These are phyloP conservation scores for Sporisorium scitamineum DNA, from an alignment of 1,284 basidiomycete species.

Conservation along the genomic window DNA sequence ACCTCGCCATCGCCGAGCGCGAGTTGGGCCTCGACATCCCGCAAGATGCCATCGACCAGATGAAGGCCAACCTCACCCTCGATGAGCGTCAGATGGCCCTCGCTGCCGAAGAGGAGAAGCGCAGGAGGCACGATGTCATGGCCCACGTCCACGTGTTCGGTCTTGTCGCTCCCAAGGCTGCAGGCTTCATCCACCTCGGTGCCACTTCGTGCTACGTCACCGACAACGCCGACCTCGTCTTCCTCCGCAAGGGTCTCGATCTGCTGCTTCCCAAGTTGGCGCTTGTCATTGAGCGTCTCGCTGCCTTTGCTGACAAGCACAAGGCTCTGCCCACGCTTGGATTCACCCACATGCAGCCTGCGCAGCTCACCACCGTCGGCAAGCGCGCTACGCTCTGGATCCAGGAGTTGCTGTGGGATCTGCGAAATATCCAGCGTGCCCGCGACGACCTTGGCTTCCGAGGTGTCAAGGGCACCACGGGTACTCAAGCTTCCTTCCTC, in stretches of 20 bases:
- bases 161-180: conserved; percentile 90
- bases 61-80: conserved; percentile 86
- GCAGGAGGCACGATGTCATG: conserved; percentile 98
- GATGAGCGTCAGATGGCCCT: conserved; percentile 91
- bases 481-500: conserved; percentile 96
- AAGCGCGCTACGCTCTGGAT: conserved; percentile 99
- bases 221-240: conserved; percentile 90
- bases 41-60: conserved; percentile 91
- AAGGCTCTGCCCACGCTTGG: conserved; percentile 76
- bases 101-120: conserved; percentile 95
- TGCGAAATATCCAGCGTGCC: conserved; percentile 90
- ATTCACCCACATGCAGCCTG: conserved; percentile 99
- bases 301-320: conserved; percentile 78
- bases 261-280: conserved; percentile 88
- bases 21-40: conserved; percentile 91
- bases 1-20: conserved; percentile 94
- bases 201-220: conserved; percentile 99
- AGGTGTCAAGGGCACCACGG: conserved; percentile 98
- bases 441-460: conserved; percentile 95
- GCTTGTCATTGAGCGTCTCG: conserved; percentile 87
- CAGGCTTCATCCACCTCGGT: conserved; percentile 96
- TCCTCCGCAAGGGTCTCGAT: conserved; percentile 87
- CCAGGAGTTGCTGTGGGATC: conserved; percentile 91
- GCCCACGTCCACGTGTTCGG: conserved; percentile 99
- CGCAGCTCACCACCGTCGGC: conserved; percentile 98